Conservation (phyloP, 345 rosid species). For the Citrus australasica region DNA sequence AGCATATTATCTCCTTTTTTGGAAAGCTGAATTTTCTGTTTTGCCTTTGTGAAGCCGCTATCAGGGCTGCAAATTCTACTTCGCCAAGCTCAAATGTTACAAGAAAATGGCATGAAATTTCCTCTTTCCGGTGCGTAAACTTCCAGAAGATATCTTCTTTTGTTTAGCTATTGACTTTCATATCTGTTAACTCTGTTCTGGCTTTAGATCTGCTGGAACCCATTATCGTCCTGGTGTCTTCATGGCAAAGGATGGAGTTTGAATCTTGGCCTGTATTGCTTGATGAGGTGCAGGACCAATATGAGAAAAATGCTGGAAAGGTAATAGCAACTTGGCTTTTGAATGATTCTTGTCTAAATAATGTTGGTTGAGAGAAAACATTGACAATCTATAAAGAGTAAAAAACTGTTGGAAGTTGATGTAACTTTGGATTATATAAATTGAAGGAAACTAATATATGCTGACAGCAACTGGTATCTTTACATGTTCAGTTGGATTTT, state of each 20-base stretch:
- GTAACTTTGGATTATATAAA: neutral
- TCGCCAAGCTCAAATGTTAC: conserved; percentile 46
- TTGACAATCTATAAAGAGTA: neutral
- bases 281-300: conserved; percentile 79
- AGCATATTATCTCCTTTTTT: neutral
- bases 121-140: conserved; percentile 58
- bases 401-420: neutral
- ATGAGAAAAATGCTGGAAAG: conserved; percentile 78
- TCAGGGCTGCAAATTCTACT: conserved; percentile 82
- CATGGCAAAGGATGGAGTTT: conserved; percentile 88
- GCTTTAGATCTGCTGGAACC: conserved; percentile 65
- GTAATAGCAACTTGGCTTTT: conserved; percentile 29
- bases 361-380: neutral
- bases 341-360: neutral
- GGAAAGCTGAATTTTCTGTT: conserved; percentile 11
- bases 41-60: conserved; percentile 51
- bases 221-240: conserved; percentile 50
- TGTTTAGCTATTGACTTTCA: neutral
- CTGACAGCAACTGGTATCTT: neutral
- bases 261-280: conserved; percentile 84
- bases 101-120: conserved; percentile 66
- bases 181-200: conserved; percentile 12
- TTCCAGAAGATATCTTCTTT: neutral
- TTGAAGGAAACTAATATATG: neutral
- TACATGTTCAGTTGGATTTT: neutral